Evolutionary conservation across 352 stramenopile genomes (phyloP), one percentile per base, ranked within the genome.

Genomic region (Saprolegnia parasitica): DNA sequence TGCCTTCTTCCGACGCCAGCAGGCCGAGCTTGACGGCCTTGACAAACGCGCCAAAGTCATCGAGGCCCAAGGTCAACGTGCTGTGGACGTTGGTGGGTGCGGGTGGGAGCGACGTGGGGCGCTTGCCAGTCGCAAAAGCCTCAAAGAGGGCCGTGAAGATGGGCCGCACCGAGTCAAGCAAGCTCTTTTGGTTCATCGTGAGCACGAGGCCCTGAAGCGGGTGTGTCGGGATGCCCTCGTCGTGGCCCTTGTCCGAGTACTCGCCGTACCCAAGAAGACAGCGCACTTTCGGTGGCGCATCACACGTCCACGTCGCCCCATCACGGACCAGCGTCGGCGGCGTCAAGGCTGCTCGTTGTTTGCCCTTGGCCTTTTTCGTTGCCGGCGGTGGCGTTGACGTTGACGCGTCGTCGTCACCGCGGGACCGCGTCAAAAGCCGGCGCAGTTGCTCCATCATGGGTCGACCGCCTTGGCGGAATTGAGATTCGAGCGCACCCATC

Each of bases 1-100:
- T 40, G 76, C 72, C 62, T 60, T 74, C 55, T 76, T 16, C 71
- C 72, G 39, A 94, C 78, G 65, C 89, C 90, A 23, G 84, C 54
- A n/a, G 89, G 60, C 46, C 75, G 71, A 67, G 81, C 76, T 73
- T 92, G 40, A 67, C 6, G 6, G 49, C 39, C 50, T 67, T 42
- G 24, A 40, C 37, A 40, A 67, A 67, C 10, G 39, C 24, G 21
- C 37, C 29, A 21, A 54, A 67, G 5, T n/a, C 42, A 1, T 37
- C 39, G 37, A 67, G 40, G 58, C 18, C 42, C 40, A 35, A 35
- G 29, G 29, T 35, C 29, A 35, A 67, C 32, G 6, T 35, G 23
- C 13, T 29, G 4, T 23, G 20, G 10, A 40, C n/a, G 9, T 35
- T 26, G 11, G 15, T 9, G 21, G n/a, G 11, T 16, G 56, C 10